These are phyloP conservation scores for Paraphoma sp. DNA, from an alignment of 2,329 filamentous ascomycete genomes.

Conservation along the genomic window DNA sequence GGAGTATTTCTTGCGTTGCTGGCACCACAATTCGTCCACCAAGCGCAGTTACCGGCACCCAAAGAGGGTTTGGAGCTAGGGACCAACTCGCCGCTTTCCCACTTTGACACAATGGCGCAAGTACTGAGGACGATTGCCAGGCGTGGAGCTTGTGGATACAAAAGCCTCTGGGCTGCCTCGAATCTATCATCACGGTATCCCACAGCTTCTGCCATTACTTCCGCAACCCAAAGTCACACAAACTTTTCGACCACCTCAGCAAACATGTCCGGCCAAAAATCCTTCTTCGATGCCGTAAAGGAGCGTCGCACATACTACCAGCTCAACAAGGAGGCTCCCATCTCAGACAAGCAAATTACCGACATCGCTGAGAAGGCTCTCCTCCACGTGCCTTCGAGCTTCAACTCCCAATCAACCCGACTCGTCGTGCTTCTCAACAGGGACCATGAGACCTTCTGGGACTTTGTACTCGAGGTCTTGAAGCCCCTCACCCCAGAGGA, in stretches of 20 bases:
- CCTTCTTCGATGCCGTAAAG: slow-evolving; percentile 70
- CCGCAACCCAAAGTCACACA: slow-evolving; percentile 1
- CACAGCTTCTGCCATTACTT: slow-evolving; percentile 1
- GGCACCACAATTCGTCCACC: slow-evolving; percentile 26
- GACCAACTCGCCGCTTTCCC: slow-evolving; percentile 14
- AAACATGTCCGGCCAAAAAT: slow-evolving; percentile 47
- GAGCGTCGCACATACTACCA: slow-evolving; percentile 73
- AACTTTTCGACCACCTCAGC: slow-evolving; percentile 27
- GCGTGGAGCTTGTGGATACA: slow-evolving; percentile 24
- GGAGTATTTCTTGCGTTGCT: slow-evolving; percentile 36
- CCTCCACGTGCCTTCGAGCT: slow-evolving; percentile 75
- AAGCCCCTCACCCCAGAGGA: slow-evolving; percentile 73
- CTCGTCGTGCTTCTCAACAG: slow-evolving; percentile 78
- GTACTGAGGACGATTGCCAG: slow-evolving; percentile 45
- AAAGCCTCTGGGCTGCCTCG: slow-evolving; percentile 17
- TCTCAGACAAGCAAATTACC: slow-evolving; percentile 65
- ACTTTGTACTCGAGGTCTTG: slow-evolving; percentile 69
- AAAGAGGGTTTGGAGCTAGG: slow-evolving; percentile 2
- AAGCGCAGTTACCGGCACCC: slow-evolving; percentile 23
- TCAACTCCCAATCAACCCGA: slow-evolving; percentile 88
- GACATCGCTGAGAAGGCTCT: slow-evolving; percentile 68
- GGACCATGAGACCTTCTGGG: slow-evolving; percentile 90
- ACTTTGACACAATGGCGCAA: slow-evolving; percentile 33
- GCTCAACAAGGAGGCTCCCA: slow-evolving; percentile 68
- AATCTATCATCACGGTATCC: slow-evolving; percentile 11